phyloP scores from a whole-genome alignment of 2,329 filamentous ascomycete species.

The Claviceps sorghi region DNA sequence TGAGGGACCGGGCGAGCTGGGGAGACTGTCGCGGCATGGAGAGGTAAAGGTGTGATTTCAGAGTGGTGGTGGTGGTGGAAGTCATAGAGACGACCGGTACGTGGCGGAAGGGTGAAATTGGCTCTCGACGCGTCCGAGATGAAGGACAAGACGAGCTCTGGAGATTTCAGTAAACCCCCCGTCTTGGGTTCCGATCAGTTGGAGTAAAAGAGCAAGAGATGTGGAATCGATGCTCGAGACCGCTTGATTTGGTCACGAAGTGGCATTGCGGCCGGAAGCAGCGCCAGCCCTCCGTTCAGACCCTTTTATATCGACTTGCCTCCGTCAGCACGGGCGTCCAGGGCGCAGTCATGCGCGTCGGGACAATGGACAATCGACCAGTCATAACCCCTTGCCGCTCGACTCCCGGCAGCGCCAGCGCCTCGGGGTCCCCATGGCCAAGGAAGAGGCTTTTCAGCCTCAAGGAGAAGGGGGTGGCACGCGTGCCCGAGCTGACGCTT shows the following conservation, averaged over 20 bases:
- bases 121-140: not conserved
- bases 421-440: not conserved
- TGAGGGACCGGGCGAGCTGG: conserved; percentile 9
- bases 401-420: too few relatives aligned
- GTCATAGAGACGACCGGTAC: conserved; percentile 11
- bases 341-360: not conserved
- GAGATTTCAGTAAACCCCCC: too few relatives aligned
- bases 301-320: not conserved
- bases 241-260: not conserved
- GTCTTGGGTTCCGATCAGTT: not conserved
- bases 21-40: conserved; percentile 11
- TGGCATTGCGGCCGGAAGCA: not conserved
- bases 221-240: not conserved
- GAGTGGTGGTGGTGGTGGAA: conserved; percentile 13
- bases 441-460: not conserved
- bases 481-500: not conserved
- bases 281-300: not conserved
- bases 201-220: not conserved
- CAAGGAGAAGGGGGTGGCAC: too few relatives aligned
- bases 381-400: not conserved
- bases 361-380: not conserved
- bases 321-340: not conserved
- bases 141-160: not conserved
- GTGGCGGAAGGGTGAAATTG: not conserved
- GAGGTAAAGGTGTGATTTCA: conserved; percentile 6